Base-by-base conservation (phyloP, 495 filamentous ascomycete genomes). In the Barbatosphaeria neglecta region DNA sequence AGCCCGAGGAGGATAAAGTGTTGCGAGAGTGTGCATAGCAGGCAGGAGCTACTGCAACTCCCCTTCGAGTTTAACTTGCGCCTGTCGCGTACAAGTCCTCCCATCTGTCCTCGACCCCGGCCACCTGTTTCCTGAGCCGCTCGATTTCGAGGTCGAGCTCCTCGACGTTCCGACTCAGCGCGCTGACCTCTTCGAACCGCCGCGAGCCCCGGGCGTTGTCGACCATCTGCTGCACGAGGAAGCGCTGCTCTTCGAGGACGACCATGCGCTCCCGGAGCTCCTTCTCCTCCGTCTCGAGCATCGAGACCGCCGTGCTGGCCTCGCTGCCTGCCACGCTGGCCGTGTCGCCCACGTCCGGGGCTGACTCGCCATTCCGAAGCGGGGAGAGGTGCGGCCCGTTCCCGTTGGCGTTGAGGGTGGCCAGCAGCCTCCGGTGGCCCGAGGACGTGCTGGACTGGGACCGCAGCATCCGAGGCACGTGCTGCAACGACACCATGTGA, bases 191-290 rank as follows among this genome's bases (percentile, higher is more conserved):
- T 59, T 98, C 92, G 48, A 95, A 95, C 51, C 83, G 82, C 45
- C 92, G 74, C 27, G 81, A 75, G 49, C 81, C 84, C 43, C 82
- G 84, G 3, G 92, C 90, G 40, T 84, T 81, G 6, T 72, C 80
- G 41, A 97, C 75, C 88, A 96, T 96, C 52, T 86, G 83, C 16
- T 80, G 75, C 0, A 98, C 88, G 57, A 97, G 76, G 58, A 95
- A 96, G 58, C 80, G 79, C 63, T 98, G 92, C 59, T 98, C 92
- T 65, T 97, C 92, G 0, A 98, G 71, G 19, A 98, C 86, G 37
- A 95, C 87, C 16, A 97, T 64, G 35, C 79, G 69, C 55, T 97
- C 90, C 11, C 84, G 75, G 1, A 94, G 63, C 23, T 87, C 80
- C 53, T 90, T 94, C 58, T 98, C 93, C 56, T 93, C 87, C 8